phyloP scores from a whole-genome alignment of 1,284 basidiomycete species.

The Ganoderma leucocontextum region DNA sequence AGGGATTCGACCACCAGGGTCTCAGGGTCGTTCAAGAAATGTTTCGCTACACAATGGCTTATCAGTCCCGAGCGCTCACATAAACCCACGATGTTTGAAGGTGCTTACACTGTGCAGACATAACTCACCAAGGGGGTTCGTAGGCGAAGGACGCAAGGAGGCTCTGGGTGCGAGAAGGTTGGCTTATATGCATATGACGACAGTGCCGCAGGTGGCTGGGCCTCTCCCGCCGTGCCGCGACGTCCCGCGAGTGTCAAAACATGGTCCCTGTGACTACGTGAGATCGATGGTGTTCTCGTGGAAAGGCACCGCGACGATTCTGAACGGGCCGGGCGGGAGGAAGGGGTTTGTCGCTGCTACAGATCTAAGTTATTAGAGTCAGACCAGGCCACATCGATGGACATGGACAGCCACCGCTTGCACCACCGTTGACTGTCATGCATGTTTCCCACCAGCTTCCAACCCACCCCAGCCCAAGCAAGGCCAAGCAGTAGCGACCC shows the following conservation, averaged over 20 bases:
- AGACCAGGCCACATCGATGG: too few relatives aligned
- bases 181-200: conserved; percentile 13
- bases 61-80: neutral
- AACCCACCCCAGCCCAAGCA: neutral
- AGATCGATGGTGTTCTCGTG: neutral
- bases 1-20: conserved; percentile 83
- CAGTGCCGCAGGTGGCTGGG: neutral
- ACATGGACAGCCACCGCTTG: neutral
- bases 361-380: too few relatives aligned
- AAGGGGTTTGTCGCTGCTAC: too few relatives aligned
- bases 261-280: neutral
- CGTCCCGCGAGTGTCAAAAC: neutral
- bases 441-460: neutral
- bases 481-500: neutral
- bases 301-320: neutral
- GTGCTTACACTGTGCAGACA: conserved; percentile 37
- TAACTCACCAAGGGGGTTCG: conserved; percentile 12
- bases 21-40: conserved; percentile 76
- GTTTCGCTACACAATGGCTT: conserved; percentile 58
- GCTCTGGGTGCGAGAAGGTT: neutral
- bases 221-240: neutral
- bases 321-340: neutral
- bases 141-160: neutral
- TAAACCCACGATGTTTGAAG: too few relatives aligned
- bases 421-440: too few relatives aligned